Percentiles rank a stretch among this genome's conserved stretches.
These are phyloP conservation scores for Ophiocordyceps unilateralis DNA, from an alignment of 2,329 filamentous ascomycete species.

Conservation along the genomic window DNA sequence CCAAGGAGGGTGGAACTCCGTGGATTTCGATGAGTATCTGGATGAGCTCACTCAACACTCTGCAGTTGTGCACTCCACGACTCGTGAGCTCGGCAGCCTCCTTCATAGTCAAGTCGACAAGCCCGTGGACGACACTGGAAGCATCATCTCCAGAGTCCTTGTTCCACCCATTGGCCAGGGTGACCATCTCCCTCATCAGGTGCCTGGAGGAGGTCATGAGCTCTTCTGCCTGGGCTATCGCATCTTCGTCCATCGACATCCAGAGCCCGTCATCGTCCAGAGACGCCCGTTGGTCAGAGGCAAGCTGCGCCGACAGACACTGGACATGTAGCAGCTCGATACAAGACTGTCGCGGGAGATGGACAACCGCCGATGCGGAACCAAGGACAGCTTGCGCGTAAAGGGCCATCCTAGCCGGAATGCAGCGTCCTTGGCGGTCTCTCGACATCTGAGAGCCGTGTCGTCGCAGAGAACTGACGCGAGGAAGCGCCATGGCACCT, in stretches of 20 bases:
- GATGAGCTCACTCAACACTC: slow-evolving; percentile 32
- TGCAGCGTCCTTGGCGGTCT: slow-evolving; percentile 53
- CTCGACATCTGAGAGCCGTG: slow-evolving; percentile 21
- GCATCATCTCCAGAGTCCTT: slow-evolving; percentile 14
- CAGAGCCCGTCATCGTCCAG: slow-evolving; percentile 28
- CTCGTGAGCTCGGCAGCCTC: slow-evolving; percentile 23
- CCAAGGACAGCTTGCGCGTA: slow-evolving; percentile 46
- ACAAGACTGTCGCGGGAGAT: slow-evolving; percentile 23
- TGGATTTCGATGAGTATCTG: slow-evolving; percentile 27
- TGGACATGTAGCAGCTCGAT: slow-evolving; percentile 35
- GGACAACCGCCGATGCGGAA: slow-evolving; percentile 18
- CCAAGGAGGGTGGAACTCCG: slow-evolving; percentile 25
- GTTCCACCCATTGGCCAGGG: slow-evolving; percentile 20
- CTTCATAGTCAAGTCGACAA: slow-evolving; percentile 27
- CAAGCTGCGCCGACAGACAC: slow-evolving; percentile 30
- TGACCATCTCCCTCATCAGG: slow-evolving; percentile 17
- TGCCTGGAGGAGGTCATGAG: slow-evolving; percentile 23
- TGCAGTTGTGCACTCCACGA: slow-evolving; percentile 32
- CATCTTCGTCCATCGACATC: slow-evolving; percentile 18
- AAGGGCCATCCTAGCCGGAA: slow-evolving; percentile 57
- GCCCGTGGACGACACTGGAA: slow-evolving; percentile 19
- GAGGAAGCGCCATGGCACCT: slow-evolving; percentile 47
- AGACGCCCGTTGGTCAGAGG: slow-evolving; percentile 34
- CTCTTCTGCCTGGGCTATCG: slow-evolving; percentile 22
- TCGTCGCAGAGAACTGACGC: slow-evolving; percentile 3